A percentile compares a stretch with the other conserved stretches of the same genome.
Evolutionary conservation across 2,329 filamentous ascomycete genomes (phyloP).

Genomic region (Colletotrichum kahawae): DNA sequence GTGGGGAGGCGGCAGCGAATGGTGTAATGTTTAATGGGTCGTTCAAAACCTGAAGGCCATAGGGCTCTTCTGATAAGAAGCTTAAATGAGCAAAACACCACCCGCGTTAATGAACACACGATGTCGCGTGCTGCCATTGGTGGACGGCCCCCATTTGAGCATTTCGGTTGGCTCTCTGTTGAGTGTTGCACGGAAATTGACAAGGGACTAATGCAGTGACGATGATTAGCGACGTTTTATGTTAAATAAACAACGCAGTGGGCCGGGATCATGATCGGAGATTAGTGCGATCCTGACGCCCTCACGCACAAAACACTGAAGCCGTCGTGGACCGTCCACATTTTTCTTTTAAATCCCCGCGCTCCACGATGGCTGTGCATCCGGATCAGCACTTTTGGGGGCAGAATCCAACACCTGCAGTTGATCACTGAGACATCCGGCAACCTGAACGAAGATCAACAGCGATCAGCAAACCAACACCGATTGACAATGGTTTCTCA

Average conservation of each 20-base stretch:
- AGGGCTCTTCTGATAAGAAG: slow-evolving; percentile 3
- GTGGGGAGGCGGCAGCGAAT: neutral
- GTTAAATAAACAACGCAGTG: slow-evolving; percentile 7
- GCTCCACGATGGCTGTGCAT: neutral
- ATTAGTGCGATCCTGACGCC: slow-evolving; percentile 11
- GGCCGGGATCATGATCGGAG: slow-evolving; percentile 15
- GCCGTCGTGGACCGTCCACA: neutral
- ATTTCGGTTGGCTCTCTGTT: slow-evolving; percentile 9
- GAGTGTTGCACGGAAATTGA: slow-evolving; percentile 13
- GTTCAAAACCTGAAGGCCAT: neutral
- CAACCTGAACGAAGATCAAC: neutral
- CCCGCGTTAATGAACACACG: neutral
- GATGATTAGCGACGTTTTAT: slow-evolving; percentile 20
- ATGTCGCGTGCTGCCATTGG: neutral
- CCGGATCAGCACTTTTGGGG: slow-evolving; percentile 2
- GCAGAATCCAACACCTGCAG: neutral
- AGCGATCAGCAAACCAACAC: neutral
- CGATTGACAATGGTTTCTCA: slow-evolving; percentile 8
- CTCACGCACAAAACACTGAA: neutral
- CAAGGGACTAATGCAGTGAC: slow-evolving; percentile 11
- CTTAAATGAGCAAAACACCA: slow-evolving; percentile 15
- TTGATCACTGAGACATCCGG: neutral
- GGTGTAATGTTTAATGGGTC: neutral
- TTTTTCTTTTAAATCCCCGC: slow-evolving; percentile 3
- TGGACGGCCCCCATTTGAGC: neutral